These are phyloP conservation scores for Aspergillus tubingensis DNA, from an alignment of 2,329 filamentous ascomycete genomes.

Conservation along the genomic window DNA sequence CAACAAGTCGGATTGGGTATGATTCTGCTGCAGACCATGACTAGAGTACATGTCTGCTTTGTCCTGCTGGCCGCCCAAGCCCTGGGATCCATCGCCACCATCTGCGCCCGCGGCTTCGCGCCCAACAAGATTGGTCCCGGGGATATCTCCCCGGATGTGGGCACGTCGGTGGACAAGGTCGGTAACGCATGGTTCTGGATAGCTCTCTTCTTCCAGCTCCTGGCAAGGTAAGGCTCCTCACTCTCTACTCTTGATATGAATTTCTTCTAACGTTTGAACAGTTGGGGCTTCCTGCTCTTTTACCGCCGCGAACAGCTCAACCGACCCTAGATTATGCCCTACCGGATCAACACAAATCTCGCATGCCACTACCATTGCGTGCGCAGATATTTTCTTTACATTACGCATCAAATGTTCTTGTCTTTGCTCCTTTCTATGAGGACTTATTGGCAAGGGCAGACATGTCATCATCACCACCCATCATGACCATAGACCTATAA, in stretches of 20 bases:
- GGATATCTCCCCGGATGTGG: slow-evolving; percentile 1
- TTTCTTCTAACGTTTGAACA: slow-evolving; percentile 29
- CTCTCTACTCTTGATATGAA: slow-evolving; percentile 35
- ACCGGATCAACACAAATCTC: too few species aligned
- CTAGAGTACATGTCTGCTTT: slow-evolving; percentile 6
- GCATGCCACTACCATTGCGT: too few species aligned
- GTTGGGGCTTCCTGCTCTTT: slow-evolving; percentile 41
- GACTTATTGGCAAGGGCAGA: too few species aligned
- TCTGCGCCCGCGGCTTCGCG: slow-evolving; percentile 3
- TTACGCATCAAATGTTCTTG: too few species aligned
- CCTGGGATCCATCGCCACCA: slow-evolving; percentile 6
- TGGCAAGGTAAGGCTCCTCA: background rate
- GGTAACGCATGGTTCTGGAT: slow-evolving; percentile 8
- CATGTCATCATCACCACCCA: too few species aligned
- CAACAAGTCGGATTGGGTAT: slow-evolving; percentile 7
- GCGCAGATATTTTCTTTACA: too few species aligned
- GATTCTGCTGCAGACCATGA: slow-evolving; percentile 9
- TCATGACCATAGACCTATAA: too few species aligned
- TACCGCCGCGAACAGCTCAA: slow-evolving; percentile 46
- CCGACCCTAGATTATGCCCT: slow-evolving; percentile 34
- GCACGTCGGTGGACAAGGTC: slow-evolving; percentile 4
- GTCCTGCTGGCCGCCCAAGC: slow-evolving; percentile 1
- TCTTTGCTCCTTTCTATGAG: too few species aligned
- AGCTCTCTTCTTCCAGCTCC: slow-evolving; percentile 6
- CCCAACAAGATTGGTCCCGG: slow-evolving; percentile 4